Base-by-base conservation (phyloP, 2,329 filamentous ascomycete species). In the Fusarium kyushuense region DNA sequence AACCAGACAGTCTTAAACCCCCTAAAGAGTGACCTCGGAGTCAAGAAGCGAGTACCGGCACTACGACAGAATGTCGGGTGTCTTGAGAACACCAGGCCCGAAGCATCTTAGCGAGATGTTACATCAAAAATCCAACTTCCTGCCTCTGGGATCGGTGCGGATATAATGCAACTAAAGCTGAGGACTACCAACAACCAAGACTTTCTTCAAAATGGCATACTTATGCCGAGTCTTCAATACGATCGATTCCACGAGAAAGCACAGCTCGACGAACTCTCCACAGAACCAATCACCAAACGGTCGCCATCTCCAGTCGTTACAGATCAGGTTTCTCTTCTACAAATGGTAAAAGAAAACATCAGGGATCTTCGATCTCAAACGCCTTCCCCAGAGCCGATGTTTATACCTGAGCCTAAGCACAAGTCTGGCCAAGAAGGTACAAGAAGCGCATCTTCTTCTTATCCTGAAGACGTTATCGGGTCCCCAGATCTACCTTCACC, bases 381-480 rank as follows among this genome's bases (percentile, higher is more conserved):
- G 9, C 47, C 59, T 12, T 71, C 64, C 38, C 52, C 62, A 17
- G 62, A 67, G 6, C 43, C 35, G 21, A 23, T 36, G 5, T 12
- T 27, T 9, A 14, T 27, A 21, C 32, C 13, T 14, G 17, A 27
- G 32, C 13, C 47, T 8, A 36, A 36, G 7, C 23, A 19, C 32
- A 49, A 19, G 23, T 14, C 17, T 38, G 38, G 14, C 6, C 27
- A 58, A 17, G 35, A 45, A 21, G 60, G 55, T 19, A 55, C 53
- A 32, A 72, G 76, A n/a, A 77, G 72, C 48, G 57, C 67, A 6
- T 79, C 77, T n/a, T 79, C 77, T 13, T 72, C 73, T 2, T 79
- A 79, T 38, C 74, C 72, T 16, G 72, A 73, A 13, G 58, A 70
- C 3, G 67, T 67, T 3, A 56, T 70, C n/a, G 56, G 41, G 11